phyloP scores from a whole-genome alignment of 169 alveolate species.

The Plasmodium blacklocki region DNA sequence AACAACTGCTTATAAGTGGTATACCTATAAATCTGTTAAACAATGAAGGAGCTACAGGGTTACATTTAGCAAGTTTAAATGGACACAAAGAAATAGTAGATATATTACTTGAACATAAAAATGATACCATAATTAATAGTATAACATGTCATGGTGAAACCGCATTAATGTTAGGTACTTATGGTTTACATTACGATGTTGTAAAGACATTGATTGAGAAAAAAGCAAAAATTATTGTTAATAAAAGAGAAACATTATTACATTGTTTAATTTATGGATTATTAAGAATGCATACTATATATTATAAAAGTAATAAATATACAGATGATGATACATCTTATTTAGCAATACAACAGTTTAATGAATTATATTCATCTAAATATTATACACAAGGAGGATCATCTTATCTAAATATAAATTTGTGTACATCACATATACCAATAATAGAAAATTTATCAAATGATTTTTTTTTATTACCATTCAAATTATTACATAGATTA shows the following conservation, averaged over 20 bases:
- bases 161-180: conserved; percentile 88
- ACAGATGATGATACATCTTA: not conserved
- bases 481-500: conserved; percentile 60
- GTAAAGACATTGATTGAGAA: conserved; percentile 81
- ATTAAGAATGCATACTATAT: conserved; percentile 37
- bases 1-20: conserved; percentile 88
- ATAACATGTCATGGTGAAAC: conserved; percentile 88
- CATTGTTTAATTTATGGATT: conserved; percentile 66
- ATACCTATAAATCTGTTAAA: conserved; percentile 82
- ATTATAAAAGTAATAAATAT: conserved; percentile 6
- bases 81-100: conserved; percentile 89
- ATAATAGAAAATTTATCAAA: conserved; percentile 27
- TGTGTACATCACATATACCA: conserved; percentile 14
- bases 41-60: conserved; percentile 91
- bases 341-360: conserved; percentile 7
- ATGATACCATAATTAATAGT: conserved; percentile 64
- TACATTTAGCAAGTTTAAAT: conserved; percentile 89
- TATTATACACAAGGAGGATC: conserved; percentile 1
- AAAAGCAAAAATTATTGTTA: conserved; percentile 77
- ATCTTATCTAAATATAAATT: conserved; percentile 16
- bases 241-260: conserved; percentile 19
- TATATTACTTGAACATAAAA: conserved; percentile 80
- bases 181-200: conserved; percentile 84
- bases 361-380: conserved; percentile 18
- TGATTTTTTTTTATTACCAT: conserved; percentile 43